Evolutionary conservation across 345 rosid species (phyloP).

Genomic region (Crucihimalaya himalaica): DNA sequence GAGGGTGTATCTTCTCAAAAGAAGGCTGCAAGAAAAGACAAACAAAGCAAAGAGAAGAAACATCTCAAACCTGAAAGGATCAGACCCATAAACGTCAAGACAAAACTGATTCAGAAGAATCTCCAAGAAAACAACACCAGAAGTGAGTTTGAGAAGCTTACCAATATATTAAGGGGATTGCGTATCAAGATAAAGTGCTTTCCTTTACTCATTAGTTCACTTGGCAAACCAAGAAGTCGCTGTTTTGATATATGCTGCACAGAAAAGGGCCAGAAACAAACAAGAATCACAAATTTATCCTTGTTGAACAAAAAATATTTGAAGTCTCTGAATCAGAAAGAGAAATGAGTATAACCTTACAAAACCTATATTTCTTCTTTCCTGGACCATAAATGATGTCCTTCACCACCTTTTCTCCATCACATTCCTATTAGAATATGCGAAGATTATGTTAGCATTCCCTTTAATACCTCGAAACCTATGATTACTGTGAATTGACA

Average conservation of each 20-base stretch:
- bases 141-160: conserved; percentile 38
- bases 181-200: conserved; percentile 78
- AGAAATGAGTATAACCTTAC: conserved; percentile 61
- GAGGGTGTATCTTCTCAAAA: conserved; percentile 60
- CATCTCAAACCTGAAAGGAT: neutral
- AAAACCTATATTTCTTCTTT: conserved; percentile 65
- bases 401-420: conserved; percentile 73
- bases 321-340: neutral
- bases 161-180: conserved; percentile 72
- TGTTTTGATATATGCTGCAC: conserved; percentile 74
- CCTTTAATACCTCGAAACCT: neutral
- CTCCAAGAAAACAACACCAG: neutral
- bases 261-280: neutral
- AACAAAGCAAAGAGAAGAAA: conserved; percentile 2
- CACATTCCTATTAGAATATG: conserved; percentile 54
- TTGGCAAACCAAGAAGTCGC: conserved; percentile 60
- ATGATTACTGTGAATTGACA: neutral
- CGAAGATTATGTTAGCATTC: neutral
- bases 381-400: conserved; percentile 70
- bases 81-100: conserved; percentile 12
- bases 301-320: neutral
- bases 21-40: conserved; percentile 55
- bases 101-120: conserved; percentile 5
- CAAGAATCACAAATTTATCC: neutral
- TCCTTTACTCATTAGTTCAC: conserved; percentile 72